Evolutionary conservation across 352 stramenopile species (phyloP).

Genomic region (Globisporangium canariense): DNA sequence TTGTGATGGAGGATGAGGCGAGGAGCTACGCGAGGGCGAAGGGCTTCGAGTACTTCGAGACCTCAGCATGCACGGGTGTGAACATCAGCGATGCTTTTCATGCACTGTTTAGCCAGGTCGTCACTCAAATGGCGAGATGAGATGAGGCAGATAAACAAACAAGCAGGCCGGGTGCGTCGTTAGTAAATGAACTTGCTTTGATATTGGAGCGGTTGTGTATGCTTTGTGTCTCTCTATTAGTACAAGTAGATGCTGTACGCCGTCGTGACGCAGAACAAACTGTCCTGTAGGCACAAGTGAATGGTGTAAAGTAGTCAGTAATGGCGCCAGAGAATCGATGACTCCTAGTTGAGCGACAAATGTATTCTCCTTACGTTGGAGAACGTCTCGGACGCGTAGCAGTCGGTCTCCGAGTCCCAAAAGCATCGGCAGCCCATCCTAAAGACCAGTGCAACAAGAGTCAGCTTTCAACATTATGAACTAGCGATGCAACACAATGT

Average conservation of each 20-base stretch:
- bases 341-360: too few species aligned
- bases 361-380: slow-evolving; percentile 56
- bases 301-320: not conserved
- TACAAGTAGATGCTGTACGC: slow-evolving; percentile 90
- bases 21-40: slow-evolving; percentile 65
- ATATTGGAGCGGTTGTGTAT: not conserved
- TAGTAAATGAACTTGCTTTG: not conserved
- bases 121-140: slow-evolving; percentile 34
- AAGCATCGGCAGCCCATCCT: slow-evolving; percentile 90
- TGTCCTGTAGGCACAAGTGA: slow-evolving; percentile 46
- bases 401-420: slow-evolving; percentile 88
- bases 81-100: slow-evolving; percentile 88
- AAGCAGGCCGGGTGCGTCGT: too few species aligned
- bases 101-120: slow-evolving; percentile 66
- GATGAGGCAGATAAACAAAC: too few species aligned
- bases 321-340: too few species aligned
- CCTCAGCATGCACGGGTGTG: slow-evolving; percentile 84
- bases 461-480: too few species aligned
- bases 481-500: not conserved
- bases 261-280: slow-evolving; percentile 86
- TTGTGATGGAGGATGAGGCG: slow-evolving; percentile 80
- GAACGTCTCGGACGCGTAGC: slow-evolving; percentile 87
- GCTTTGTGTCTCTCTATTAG: slow-evolving; percentile 25
- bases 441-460: not conserved
- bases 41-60: slow-evolving; percentile 91